Percentiles rank a stretch among this genome's conserved stretches.
Conservation (phyloP, 768 basidiomycete genomes). For the Leccinum disarticulatum region DNA sequence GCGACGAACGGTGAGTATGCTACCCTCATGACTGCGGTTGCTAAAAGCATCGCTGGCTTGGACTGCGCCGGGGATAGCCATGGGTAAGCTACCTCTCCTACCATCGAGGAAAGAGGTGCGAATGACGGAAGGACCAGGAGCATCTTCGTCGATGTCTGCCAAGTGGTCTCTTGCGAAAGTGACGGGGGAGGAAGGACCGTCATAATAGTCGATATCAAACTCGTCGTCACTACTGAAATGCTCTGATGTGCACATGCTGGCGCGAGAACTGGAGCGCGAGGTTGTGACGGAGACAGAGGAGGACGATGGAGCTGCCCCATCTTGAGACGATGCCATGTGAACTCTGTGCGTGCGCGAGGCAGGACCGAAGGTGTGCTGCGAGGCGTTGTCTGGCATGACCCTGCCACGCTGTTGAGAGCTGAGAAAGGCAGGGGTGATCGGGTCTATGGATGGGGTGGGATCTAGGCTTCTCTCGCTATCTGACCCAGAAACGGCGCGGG, state of each 20-base stretch:
- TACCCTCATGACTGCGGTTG: conserved; percentile 54
- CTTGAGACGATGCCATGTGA: conserved; percentile 21
- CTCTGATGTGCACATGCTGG: conserved; percentile 32
- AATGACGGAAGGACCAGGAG: conserved; percentile 25
- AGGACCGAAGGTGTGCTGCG: conserved; percentile 50
- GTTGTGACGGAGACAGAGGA: conserved; percentile 45
- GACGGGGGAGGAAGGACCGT: conserved; percentile 38
- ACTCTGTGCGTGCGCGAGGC: conserved; percentile 34
- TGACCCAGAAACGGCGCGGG: conserved; percentile 18
- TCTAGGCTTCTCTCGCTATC: conserved; percentile 39
- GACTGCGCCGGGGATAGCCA: conserved; percentile 49
- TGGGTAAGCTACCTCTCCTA: conserved; percentile 60
- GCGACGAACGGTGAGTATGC: conserved; percentile 56
- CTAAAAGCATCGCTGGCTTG: conserved; percentile 22
- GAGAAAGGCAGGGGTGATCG: conserved; percentile 21
- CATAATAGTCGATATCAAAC: conserved; percentile 41
- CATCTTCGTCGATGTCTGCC: conserved; percentile 34
- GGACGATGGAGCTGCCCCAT: conserved; percentile 37
- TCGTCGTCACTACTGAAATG: conserved; percentile 53
- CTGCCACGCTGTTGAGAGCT: conserved; percentile 24
- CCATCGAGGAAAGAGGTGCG: conserved; percentile 19
- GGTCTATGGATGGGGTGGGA: conserved; percentile 36
- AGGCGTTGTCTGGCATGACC: conserved; percentile 42
- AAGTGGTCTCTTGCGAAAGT: conserved; percentile 43
- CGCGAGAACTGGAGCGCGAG: conserved; percentile 35